Base-by-base conservation (phyloP, 1,139 yeast species). In the Hyphopichia burtonii region DNA sequence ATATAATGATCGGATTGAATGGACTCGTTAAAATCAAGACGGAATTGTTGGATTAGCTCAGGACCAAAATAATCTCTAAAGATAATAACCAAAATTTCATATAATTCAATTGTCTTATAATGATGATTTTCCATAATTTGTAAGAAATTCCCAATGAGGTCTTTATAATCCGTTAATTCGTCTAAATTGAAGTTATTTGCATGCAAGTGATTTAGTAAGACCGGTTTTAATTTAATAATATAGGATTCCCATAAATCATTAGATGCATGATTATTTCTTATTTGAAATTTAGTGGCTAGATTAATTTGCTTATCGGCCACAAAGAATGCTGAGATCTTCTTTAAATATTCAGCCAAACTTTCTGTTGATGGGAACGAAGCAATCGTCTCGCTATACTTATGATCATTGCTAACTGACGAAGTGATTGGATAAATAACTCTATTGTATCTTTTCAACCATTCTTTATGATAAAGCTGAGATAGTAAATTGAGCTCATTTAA, bases 1-100 rank as follows among this genome's bases (percentile, higher is more conserved):
- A 87, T 88, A 54, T 89, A 88, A 55, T 88, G 95, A 59, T 91
- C 97, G 19, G 85, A 83, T 48, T 81, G 80, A 36, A 90, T 78
- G 8, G 84, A 69, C 14, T 74, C 74, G 36, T 73, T 65, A 61
- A 89, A 91, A 41, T 83, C 84, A 22, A 62, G 61, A 34, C 79
- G 73, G 62, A 90, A 90, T 18, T 76, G 75, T 46, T 68, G 68
- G 16, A 80, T 75, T 31, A 83, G 64, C 25, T 76, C 67, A 4
- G 76, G 75, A 10, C 88, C 82, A 55, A 78, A 86, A 49, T 79
- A 77, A 44, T 71, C 72, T 43, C 77, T 73, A 55, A 89, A 83
- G 7, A 86, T 59, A 2, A 73, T 59, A 41, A 86, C 66, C 55
- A 90, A 61, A 14, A 87, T 70, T 15, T 80, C 80, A 56, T 86